These are phyloP conservation scores for Lagerstroemia speciosa DNA, from an alignment of 345 rosid species.

Conservation along the genomic window DNA sequence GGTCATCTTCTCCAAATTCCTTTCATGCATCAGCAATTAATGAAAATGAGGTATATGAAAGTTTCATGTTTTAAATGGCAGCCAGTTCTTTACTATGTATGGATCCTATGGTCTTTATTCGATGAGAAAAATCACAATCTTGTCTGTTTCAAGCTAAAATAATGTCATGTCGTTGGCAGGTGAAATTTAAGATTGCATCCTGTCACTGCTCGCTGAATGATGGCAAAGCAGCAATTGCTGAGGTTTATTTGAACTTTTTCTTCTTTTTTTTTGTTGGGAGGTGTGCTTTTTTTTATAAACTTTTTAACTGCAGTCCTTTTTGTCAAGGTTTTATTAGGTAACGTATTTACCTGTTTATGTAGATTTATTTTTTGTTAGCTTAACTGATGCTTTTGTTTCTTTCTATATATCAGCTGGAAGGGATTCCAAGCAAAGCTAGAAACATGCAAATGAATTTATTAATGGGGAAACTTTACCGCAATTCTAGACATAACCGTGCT, in stretches of 20 bases:
- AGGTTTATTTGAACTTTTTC: constrained; percentile 38
- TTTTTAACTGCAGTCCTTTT: not conserved
- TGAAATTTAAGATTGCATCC: constrained; percentile 92
- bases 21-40: constrained; percentile 50
- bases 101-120: not conserved
- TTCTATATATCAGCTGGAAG: constrained; percentile 62
- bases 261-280: constrained; percentile 2
- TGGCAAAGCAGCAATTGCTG: constrained; percentile 67
- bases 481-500: constrained; percentile 72
- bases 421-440: constrained; percentile 82
- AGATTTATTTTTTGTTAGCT: not conserved
- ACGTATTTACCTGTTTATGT: not conserved
- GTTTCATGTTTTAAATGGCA: not conserved
- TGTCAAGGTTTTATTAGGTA: not conserved
- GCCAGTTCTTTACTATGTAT: not conserved
- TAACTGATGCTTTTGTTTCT: not conserved
- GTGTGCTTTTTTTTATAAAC: not conserved
- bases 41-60: constrained; percentile 67
- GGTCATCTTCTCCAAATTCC: constrained; percentile 82
- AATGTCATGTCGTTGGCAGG: constrained; percentile 29
- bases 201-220: constrained; percentile 68
- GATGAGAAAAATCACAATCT: not conserved
- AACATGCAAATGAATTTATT: constrained; percentile 86
- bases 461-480: constrained; percentile 90
- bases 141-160: constrained; percentile 4